A percentile compares a stretch with the other conserved stretches of the same genome.
These are phyloP conservation scores for Lathyrus aphaca DNA, from an alignment of 306 rosid genomes.

Conservation along the genomic window DNA sequence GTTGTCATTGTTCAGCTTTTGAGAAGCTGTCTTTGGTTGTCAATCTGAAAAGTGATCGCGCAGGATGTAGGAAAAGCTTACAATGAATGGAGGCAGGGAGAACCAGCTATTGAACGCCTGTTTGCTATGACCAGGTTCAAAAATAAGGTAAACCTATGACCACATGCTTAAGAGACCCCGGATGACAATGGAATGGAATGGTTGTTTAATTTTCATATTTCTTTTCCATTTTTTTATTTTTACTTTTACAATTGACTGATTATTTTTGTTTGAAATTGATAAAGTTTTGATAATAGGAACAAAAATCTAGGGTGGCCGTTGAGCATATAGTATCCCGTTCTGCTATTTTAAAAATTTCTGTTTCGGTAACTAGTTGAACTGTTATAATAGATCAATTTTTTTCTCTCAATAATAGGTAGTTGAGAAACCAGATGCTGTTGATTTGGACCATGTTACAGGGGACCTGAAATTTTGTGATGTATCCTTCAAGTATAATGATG, in stretches of 20 bases:
- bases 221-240: neutral
- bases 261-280: conserved; percentile 18
- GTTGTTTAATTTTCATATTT: conserved; percentile 3
- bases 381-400: conserved; percentile 30
- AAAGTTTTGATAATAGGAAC: conserved; percentile 8
- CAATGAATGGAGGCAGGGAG: conserved; percentile 90
- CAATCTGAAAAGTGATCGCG: conserved; percentile 59
- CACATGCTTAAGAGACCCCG: neutral
- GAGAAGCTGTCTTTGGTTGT: conserved; percentile 58
- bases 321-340: conserved; percentile 18
- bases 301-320: neutral
- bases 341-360: conserved; percentile 14
- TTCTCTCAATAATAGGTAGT: conserved; percentile 55
- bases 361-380: conserved; percentile 26
- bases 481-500: conserved; percentile 69
- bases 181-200: neutral
- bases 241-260: conserved; percentile 15
- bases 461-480: conserved; percentile 72
- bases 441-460: conserved; percentile 61
- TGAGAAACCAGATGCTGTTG: conserved; percentile 68
- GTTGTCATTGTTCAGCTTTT: conserved; percentile 50
- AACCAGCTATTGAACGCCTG: conserved; percentile 85
- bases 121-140: conserved; percentile 61
- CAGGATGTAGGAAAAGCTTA: conserved; percentile 94
- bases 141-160: conserved; percentile 56